Percentiles rank a stretch among this genome's conserved stretches.
phyloP scores from a whole-genome alignment of 345 rosid species.

The Noccaea bulbosa region DNA sequence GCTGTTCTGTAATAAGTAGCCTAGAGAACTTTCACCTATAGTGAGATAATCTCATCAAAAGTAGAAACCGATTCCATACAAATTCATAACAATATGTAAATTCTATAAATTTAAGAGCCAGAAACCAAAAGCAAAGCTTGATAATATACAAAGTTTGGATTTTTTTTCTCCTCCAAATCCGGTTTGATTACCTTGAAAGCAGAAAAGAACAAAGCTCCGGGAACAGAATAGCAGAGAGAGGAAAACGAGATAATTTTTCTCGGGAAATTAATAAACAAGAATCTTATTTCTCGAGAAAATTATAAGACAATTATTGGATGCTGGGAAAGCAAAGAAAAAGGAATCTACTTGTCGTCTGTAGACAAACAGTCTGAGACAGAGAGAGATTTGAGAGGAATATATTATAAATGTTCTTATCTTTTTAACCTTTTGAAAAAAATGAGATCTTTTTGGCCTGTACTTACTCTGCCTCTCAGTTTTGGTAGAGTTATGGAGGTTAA shows the following conservation, averaged over 20 bases:
- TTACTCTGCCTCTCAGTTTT: constrained; percentile 31
- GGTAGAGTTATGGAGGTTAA: constrained; percentile 31
- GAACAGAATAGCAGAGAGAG: constrained; percentile 32
- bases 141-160: not conserved
- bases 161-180: not conserved
- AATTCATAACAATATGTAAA: constrained; percentile 12
- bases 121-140: constrained; percentile 33
- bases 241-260: constrained; percentile 31
- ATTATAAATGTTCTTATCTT: constrained; percentile 34
- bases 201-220: constrained; percentile 32
- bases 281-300: constrained; percentile 37
- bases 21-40: constrained; percentile 18
- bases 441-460: constrained; percentile 31
- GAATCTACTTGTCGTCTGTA: constrained; percentile 45
- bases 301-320: constrained; percentile 46
- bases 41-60: constrained; percentile 31
- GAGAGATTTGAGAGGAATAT: constrained; percentile 37
- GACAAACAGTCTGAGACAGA: constrained; percentile 45
- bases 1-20: constrained; percentile 28
- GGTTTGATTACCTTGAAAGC: constrained; percentile 31
- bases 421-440: constrained; percentile 8
- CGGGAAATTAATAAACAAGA: constrained; percentile 38
- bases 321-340: constrained; percentile 32
- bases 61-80: constrained; percentile 31
- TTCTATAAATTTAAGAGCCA: constrained; percentile 13